Base-by-base conservation (phyloP, 2,329 filamentous ascomycete species). In the Teratosphaeria destructans region DNA sequence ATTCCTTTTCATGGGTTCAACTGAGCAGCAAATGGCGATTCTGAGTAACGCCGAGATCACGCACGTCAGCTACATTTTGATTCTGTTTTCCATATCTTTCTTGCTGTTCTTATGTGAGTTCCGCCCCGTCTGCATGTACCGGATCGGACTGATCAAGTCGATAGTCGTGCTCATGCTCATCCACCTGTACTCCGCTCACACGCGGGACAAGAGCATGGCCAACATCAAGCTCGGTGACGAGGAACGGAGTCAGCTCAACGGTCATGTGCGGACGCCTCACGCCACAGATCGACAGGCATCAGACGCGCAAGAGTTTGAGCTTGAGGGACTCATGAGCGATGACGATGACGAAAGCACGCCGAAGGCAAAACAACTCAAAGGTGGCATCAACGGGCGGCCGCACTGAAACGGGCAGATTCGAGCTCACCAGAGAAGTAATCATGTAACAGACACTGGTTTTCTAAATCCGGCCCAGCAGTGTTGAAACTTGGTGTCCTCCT, bases 1-100 rank as follows among this genome's bases (percentile, higher is more conserved):
- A 1, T 96, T 97, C 76, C 81, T 99, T 49, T 99, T 99, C 77
- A 95, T 97, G 91, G 89, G 90, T 35, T 93, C 94, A 16, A 97
- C 91, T 0, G 94, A 97, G 73, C 92, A 99, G 76, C 94, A 97
- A 75, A 96, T 97, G 89, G 70, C 79, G 26, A 78, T 96, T 1
- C 79, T 97, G 5, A 81, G 84, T 49, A 78, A 83, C 47, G 87
- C 89, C 0, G 81, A 85, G 61, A 85, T 97, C 68, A 91, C 91
- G 29, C 90, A 95, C 70, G 89, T 97, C 52, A 87, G 92, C 5
- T 99, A 97, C 73, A 85, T 97, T 49, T 81, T 99, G 29, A 92
- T 97, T 57, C 78, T 96, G 10, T 97, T 88, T 80, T 95, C 90
- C 68, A 79, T 96, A 57, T 87, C 93, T 27, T 96, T 95, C 74